Base-by-base conservation (phyloP, 2,329 filamentous ascomycete genomes). In the Pseudogymnoascus sp. region DNA sequence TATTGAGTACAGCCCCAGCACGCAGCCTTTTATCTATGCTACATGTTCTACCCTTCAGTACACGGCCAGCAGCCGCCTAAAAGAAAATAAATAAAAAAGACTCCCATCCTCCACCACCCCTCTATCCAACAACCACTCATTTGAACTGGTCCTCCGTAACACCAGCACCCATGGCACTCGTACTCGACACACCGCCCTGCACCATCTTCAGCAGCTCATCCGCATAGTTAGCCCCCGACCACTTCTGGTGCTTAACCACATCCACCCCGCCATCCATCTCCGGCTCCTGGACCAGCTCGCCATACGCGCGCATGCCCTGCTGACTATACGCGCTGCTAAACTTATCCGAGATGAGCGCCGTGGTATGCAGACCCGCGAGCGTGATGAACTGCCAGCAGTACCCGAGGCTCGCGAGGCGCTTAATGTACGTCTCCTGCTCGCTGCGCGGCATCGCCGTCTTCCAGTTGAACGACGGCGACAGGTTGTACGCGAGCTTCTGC, bases 321-420 rank as follows among this genome's bases (percentile, higher is more conserved):
- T 85, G 80, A 64, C 88, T 82, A 76, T 90, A 99, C 59, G 91
- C 90, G 74, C 86, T 85, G 65, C 91, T 87, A 78, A 99, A 99
- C 67, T 88, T 86, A 24, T 97, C 86, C 72, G 88, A 88, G 79
- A 96, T 96, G 62, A 99, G 85, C 38, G 93, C 95, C 3, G 91
- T 97, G 66, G 91, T 96, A 82, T 99, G 95, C 74, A 99, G 83
- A 69, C 95, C 95, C 4, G 93, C 95, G 56, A 99, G 86, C n/a
- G 95, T 99, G 81, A 99, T 99, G 82, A 99, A 99, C 78, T 99
- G 95, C 95, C 95, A 99, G 85, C 91, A 96, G 85, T 99, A 99
- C 67, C 95, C 95, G 59, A 99, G 85, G 67, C 80, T 73, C 65
- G 87, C 92, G 42, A 99, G 89, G 44, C 95, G 90, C 67, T 87